Evolutionary conservation across 495 filamentous ascomycete genomes (phyloP).

Genomic region (Trichoderma asperelloides): DNA sequence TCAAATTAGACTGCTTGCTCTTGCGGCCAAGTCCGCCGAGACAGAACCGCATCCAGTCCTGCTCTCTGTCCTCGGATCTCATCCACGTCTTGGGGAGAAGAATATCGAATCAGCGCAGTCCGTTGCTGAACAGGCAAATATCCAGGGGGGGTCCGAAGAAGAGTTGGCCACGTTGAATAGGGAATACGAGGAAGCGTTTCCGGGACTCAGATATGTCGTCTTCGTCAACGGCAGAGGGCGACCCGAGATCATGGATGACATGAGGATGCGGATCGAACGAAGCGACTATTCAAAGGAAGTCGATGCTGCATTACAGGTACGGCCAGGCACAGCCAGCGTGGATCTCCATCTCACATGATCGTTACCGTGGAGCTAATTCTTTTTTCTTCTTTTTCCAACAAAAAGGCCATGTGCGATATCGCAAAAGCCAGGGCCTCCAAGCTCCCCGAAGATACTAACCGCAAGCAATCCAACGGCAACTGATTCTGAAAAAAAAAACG

Average conservation of each 20-base stretch:
- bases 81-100: slow-evolving; percentile 78
- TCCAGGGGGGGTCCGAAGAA: slow-evolving; percentile 41
- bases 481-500: neutral
- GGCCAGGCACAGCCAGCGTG: slow-evolving; percentile 12
- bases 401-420: slow-evolving; percentile 44
- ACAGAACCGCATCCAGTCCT: slow-evolving; percentile 17
- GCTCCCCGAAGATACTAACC: slow-evolving; percentile 16
- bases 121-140: slow-evolving; percentile 66
- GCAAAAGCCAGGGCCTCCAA: slow-evolving; percentile 36
- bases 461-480: neutral
- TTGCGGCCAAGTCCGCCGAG: neutral
- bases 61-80: slow-evolving; percentile 68
- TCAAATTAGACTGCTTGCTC: slow-evolving; percentile 41
- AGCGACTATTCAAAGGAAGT: slow-evolving; percentile 60
- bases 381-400: neutral
- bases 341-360: neutral
- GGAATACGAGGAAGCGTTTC: slow-evolving; percentile 76
- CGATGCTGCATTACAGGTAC: slow-evolving; percentile 66
- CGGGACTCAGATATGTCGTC: slow-evolving; percentile 80
- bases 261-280: slow-evolving; percentile 64
- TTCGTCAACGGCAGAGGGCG: slow-evolving; percentile 82
- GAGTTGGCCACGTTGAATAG: slow-evolving; percentile 58
- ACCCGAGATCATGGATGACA: slow-evolving; percentile 72
- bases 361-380: slow-evolving; percentile 7
- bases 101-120: slow-evolving; percentile 59